A percentile compares a stretch with the other conserved stretches of the same genome.
Evolutionary conservation across 192 early-diverging fungal genomes (phyloP).

Genomic region (Gonapodya prolifera): DNA sequence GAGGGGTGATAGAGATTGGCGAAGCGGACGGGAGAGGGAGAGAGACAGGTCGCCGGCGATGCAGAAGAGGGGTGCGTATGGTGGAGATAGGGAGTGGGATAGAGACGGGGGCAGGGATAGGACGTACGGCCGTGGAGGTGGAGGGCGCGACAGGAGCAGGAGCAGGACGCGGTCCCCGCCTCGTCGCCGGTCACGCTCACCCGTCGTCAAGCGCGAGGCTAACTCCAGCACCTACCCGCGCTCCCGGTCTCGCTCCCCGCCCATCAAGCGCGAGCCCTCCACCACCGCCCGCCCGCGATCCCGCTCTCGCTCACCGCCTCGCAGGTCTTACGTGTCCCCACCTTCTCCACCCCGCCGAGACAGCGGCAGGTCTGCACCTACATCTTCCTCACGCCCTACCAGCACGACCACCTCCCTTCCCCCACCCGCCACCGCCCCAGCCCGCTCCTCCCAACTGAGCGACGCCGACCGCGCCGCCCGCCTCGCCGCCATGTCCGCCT

Average conservation of each 20-base stretch:
- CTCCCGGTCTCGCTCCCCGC: conserved; percentile 2
- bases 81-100: not conserved
- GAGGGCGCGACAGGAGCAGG: conserved; percentile 16
- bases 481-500: conserved; percentile 25
- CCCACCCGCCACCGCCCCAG: not conserved
- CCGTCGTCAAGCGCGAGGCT: not conserved
- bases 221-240: not conserved
- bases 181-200: not conserved
- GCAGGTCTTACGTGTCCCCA: not conserved
- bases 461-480: conserved; percentile 3
- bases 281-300: conserved; percentile 1
- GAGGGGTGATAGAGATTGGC: conserved; percentile 10
- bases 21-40: conserved; percentile 9
- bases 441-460: not conserved
- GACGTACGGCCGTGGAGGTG: not conserved
- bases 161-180: conserved; percentile 17
- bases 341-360: not conserved
- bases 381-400: not conserved
- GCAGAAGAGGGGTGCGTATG: not conserved
- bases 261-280: no score
- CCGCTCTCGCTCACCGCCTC: conserved; percentile 7
- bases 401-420: not conserved
- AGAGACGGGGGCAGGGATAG: not conserved
- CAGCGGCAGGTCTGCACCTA: conserved; percentile 9
- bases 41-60: not conserved